Conservation (phyloP, 2,329 filamentous ascomycete genomes). For the Colletotrichum sansevieriae region DNA sequence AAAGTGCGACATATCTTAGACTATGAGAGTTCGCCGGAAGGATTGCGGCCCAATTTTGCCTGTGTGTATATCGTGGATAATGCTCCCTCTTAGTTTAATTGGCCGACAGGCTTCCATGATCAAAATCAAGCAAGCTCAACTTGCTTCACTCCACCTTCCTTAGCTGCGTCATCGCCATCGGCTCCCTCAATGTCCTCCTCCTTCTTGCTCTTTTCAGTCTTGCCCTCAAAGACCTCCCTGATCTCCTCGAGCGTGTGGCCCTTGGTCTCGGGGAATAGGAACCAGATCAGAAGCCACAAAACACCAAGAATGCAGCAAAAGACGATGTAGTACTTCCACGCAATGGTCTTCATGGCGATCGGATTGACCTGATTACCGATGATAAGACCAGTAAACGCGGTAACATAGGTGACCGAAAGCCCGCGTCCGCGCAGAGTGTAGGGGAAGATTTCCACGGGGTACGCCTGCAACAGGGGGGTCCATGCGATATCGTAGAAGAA, state of each 20-base stretch:
- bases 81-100: background rate
- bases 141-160: conserved; percentile 12
- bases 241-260: conserved; percentile 43
- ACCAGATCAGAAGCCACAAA: conserved; percentile 44
- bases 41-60: background rate
- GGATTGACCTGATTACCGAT: conserved; percentile 57
- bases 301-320: conserved; percentile 42
- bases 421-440: conserved; percentile 42
- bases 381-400: conserved; percentile 47
- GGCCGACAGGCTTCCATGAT: background rate
- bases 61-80: background rate
- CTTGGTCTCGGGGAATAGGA: conserved; percentile 49
- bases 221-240: conserved; percentile 38
- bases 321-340: conserved; percentile 44
- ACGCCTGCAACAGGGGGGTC: conserved; percentile 40
- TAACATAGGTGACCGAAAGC: conserved; percentile 36
- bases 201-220: background rate
- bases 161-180: background rate
- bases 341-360: conserved; percentile 52
- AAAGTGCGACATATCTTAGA: too few species aligned
- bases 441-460: conserved; percentile 43
- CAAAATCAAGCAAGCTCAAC: conserved; percentile 12
- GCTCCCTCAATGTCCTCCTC: conserved; percentile 10
- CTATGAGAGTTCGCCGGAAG: too few species aligned
- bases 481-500: conserved; percentile 39